Evolutionary conservation across 2,329 filamentous ascomycete genomes (phyloP).

Genomic region (Trichoderma sp.): DNA sequence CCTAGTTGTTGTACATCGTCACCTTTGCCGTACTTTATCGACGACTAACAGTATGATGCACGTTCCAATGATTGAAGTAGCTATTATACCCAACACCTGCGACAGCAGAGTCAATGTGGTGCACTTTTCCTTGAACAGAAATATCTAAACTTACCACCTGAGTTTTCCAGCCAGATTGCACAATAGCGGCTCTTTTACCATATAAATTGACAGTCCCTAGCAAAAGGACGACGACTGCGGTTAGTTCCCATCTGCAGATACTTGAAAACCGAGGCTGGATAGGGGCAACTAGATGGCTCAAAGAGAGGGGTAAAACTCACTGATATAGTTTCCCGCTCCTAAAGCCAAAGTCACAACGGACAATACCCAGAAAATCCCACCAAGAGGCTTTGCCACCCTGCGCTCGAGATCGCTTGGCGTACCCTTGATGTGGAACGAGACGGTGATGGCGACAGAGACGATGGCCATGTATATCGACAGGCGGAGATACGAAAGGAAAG

Average conservation of each 20-base stretch:
- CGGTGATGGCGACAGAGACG: conserved; percentile 83
- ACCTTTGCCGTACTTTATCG: conserved; percentile 36
- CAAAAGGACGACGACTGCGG: background rate
- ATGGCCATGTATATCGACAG: conserved; percentile 89
- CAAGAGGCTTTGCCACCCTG: conserved; percentile 78
- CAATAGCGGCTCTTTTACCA: conserved; percentile 73
- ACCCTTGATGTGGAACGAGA: conserved; percentile 87
- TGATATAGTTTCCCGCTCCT: conserved; percentile 85
- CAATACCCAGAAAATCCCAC: conserved; percentile 84
- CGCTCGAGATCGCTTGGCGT: conserved; percentile 70
- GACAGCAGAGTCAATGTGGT: background rate
- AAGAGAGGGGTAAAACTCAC: conserved; percentile 42
- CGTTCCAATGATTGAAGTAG: conserved; percentile 63
- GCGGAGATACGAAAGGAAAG: conserved; percentile 88
- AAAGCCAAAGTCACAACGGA: conserved; percentile 73
- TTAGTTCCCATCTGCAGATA: background rate
- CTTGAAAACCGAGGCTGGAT: background rate
- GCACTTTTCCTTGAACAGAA: background rate
- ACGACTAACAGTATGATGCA: conserved; percentile 64
- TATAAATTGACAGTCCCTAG: conserved; percentile 75
- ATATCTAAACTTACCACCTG: conserved; percentile 62
- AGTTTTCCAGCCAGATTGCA: conserved; percentile 93
- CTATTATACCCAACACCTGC: conserved; percentile 64
- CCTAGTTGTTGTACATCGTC: background rate
- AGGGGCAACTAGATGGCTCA: background rate